Evolutionary conservation across 495 filamentous ascomycete genomes (phyloP).

Genomic region (Collariella sp.): DNA sequence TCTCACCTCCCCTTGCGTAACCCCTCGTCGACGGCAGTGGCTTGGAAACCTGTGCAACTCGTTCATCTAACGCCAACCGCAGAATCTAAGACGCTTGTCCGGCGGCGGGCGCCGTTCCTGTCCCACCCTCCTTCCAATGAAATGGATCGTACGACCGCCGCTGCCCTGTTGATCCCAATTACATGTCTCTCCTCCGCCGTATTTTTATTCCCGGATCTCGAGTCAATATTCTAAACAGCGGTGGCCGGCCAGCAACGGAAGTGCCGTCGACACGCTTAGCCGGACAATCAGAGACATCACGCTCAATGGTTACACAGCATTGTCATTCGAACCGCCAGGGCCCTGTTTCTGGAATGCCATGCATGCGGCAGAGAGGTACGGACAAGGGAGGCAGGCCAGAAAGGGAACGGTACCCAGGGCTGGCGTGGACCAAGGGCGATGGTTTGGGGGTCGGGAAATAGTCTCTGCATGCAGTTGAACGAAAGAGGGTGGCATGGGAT

Average conservation of each 20-base stretch:
- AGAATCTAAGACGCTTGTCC: constrained; percentile 3
- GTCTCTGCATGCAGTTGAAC: no score
- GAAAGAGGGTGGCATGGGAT: no score
- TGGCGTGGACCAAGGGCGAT: not conserved
- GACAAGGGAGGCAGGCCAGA: not conserved
- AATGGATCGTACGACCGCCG: not conserved
- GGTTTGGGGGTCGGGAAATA: no score
- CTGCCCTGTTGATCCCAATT: not conserved
- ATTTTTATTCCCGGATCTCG: not conserved
- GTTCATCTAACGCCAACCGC: not conserved
- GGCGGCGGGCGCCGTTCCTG: not conserved
- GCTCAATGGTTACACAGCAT: not conserved
- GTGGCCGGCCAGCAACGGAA: constrained; percentile 1
- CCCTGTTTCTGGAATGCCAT: not conserved
- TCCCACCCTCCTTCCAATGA: not conserved
- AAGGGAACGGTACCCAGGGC: constrained; percentile 1
- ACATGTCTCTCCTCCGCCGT: not conserved
- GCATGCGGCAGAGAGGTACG: not conserved
- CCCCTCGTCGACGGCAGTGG: constrained; percentile 3
- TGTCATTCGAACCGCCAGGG: not conserved
- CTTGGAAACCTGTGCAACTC: constrained; percentile 1
- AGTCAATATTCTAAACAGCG: no score
- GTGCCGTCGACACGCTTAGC: not conserved
- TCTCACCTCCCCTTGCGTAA: not conserved
- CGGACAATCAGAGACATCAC: not conserved